These are phyloP conservation scores for Hypoxylon sp. DNA, from an alignment of 2,329 filamentous ascomycete genomes.

Conservation along the genomic window DNA sequence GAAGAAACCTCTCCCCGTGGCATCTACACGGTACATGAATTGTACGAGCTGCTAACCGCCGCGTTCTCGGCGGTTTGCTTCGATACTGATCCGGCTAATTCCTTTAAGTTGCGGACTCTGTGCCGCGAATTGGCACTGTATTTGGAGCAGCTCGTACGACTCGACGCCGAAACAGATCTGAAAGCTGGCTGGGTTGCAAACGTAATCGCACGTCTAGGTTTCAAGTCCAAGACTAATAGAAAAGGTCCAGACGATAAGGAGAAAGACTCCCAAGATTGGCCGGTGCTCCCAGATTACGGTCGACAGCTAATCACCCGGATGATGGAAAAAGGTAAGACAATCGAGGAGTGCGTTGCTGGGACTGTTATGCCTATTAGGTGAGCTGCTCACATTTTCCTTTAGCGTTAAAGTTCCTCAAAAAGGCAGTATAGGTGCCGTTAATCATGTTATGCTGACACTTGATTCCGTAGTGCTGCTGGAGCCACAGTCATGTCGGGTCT, in stretches of 20 bases:
- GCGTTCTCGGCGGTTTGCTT: conserved; percentile 70
- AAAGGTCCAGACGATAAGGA: conserved; percentile 43
- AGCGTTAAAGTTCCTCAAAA: no score
- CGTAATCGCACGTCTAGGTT: conserved; percentile 52
- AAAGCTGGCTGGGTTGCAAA: conserved; percentile 62
- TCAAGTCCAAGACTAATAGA: conserved; percentile 6
- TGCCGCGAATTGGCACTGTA: conserved; percentile 63
- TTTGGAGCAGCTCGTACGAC: conserved; percentile 64
- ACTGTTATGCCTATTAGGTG: conserved; percentile 66
- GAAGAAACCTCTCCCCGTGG: conserved; percentile 61
- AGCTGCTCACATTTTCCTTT: neutral
- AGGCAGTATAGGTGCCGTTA: no score
- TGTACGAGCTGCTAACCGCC: conserved; percentile 68
- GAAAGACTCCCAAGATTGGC: conserved; percentile 58
- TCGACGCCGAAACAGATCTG: conserved; percentile 63
- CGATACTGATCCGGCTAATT: conserved; percentile 68
- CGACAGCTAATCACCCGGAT: conserved; percentile 68
- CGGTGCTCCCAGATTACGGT: conserved; percentile 68
- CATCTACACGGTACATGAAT: conserved; percentile 67
- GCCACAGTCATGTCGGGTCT: conserved; percentile 70
- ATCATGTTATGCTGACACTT: conserved; percentile 10
- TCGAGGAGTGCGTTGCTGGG: conserved; percentile 67
- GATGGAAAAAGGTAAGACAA: conserved; percentile 63
- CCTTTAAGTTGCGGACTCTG: conserved; percentile 66
- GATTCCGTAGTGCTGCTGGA: conserved; percentile 58